These are phyloP conservation scores for Ascobolus immersus DNA, from an alignment of 495 filamentous ascomycete genomes.

Conservation along the genomic window DNA sequence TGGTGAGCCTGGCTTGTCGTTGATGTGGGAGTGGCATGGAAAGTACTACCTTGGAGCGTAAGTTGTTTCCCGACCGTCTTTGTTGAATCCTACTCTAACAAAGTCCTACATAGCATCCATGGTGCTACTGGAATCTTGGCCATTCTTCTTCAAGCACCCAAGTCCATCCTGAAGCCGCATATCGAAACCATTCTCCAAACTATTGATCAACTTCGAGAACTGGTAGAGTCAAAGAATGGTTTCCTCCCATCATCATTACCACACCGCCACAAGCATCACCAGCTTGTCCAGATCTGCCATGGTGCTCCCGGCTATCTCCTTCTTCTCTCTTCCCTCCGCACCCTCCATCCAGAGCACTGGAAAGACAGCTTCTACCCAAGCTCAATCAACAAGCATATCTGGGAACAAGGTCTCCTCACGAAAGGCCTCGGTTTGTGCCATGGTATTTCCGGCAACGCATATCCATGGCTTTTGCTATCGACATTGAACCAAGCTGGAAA, in stretches of 20 bases:
- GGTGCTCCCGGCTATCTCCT: conserved; percentile 21
- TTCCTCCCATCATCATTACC: conserved; percentile 21
- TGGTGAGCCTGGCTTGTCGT: conserved; percentile 16
- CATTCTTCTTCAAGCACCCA: conserved; percentile 19
- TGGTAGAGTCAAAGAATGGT: conserved; percentile 18
- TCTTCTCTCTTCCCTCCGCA: conserved; percentile 15
- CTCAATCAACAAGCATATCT: too few relatives aligned
- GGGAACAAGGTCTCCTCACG: conserved; percentile 24
- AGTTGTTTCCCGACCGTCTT: conserved; percentile 11
- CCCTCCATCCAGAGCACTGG: conserved; percentile 21
- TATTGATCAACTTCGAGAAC: conserved; percentile 19
- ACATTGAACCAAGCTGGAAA: conserved; percentile 19
- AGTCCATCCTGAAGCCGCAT: conserved; percentile 15
- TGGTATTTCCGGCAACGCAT: conserved; percentile 24
- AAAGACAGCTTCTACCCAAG: too few relatives aligned
- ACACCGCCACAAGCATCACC: conserved; percentile 7
- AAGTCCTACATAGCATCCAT: conserved; percentile 5
- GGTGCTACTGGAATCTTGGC: conserved; percentile 20
- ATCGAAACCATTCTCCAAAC: conserved; percentile 19
- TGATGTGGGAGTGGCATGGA: conserved; percentile 26
- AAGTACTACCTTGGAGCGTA: conserved; percentile 22
- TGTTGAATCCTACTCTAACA: conserved; percentile 18
- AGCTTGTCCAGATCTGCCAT: conserved; percentile 25
- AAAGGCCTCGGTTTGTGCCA: conserved; percentile 26
- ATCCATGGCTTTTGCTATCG: conserved; percentile 19